Conservation (phyloP, 2,329 filamentous ascomycete genomes). For the Hymenoscyphus fraxineus region DNA sequence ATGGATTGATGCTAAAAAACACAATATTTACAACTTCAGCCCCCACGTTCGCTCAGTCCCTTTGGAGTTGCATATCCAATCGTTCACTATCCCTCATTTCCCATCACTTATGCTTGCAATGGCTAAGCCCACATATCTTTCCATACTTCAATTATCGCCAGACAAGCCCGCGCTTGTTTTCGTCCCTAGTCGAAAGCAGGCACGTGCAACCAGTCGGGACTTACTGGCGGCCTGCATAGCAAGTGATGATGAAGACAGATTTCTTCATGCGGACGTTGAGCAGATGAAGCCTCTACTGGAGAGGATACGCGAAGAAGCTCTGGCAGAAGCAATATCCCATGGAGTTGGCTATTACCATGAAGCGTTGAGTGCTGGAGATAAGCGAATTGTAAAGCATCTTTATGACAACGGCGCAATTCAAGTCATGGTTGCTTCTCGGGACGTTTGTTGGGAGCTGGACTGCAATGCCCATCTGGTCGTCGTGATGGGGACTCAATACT, state of each 20-base stretch:
- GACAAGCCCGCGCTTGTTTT: slow-evolving; percentile 90
- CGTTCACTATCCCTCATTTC: slow-evolving; percentile 93
- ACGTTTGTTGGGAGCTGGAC: slow-evolving; percentile 95
- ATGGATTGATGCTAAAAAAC: slow-evolving; percentile 97
- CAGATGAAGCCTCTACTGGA: slow-evolving; percentile 80
- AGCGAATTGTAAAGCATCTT: slow-evolving; percentile 88
- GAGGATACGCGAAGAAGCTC: slow-evolving; percentile 77
- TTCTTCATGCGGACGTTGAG: slow-evolving; percentile 78
- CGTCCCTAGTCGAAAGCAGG: slow-evolving; percentile 90
- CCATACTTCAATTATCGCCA: slow-evolving; percentile 81
- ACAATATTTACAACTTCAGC: slow-evolving; percentile 98
- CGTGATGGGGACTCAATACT: slow-evolving; percentile 97
- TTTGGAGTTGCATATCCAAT: slow-evolving; percentile 90
- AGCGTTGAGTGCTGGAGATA: slow-evolving; percentile 82
- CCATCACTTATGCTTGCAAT: slow-evolving; percentile 98
- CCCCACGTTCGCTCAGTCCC: slow-evolving; percentile 85
- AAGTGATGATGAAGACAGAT: slow-evolving; percentile 89
- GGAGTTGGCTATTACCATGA: slow-evolving; percentile 98
- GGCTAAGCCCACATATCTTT: slow-evolving; percentile 89
- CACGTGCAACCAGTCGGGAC: slow-evolving; percentile 80
- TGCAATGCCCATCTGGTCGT: slow-evolving; percentile 85
- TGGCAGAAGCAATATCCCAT: slow-evolving; percentile 86
- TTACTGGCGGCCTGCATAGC: slow-evolving; percentile 81
- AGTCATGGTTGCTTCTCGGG: slow-evolving; percentile 70
- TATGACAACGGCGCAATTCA: slow-evolving; percentile 73